These are phyloP conservation scores for Apiospora pterosperma DNA, from an alignment of 2,329 filamentous ascomycete genomes.

Conservation along the genomic window DNA sequence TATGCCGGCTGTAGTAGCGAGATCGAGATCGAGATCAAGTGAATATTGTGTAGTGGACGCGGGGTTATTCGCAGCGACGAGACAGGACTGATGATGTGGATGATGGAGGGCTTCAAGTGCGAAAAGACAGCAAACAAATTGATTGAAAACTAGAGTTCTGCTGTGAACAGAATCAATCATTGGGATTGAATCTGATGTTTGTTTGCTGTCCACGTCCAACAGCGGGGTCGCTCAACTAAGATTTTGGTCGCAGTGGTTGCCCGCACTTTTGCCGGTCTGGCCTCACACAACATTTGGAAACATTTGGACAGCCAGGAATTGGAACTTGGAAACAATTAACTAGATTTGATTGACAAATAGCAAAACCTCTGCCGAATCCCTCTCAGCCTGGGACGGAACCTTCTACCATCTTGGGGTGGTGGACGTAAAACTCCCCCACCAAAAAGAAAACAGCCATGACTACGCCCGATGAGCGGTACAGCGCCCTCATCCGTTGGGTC, in stretches of 20 bases:
- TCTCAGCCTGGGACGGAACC: too few species aligned
- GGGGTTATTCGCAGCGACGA: not conserved
- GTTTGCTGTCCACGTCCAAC: not conserved
- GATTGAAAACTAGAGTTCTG: too few species aligned
- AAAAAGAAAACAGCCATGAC: too few species aligned
- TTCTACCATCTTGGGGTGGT: too few species aligned
- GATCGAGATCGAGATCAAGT: not conserved
- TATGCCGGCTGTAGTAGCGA: too few species aligned
- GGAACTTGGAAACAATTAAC: too few species aligned
- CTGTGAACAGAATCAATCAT: not conserved
- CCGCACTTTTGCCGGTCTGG: not conserved
- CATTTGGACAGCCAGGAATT: too few species aligned
- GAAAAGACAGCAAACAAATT: not conserved
- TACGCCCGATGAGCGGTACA: conserved; percentile 21
- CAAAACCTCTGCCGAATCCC: too few species aligned
- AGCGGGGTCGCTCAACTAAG: not conserved
- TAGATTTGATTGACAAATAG: too few species aligned
- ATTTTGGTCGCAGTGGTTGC: not conserved
- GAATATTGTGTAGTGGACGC: not conserved
- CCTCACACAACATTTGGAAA: not conserved
- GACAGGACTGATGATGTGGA: too few species aligned
- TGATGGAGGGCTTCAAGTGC: not conserved
- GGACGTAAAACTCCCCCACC: too few species aligned
- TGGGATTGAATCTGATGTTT: not conserved
- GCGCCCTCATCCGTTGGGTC: conserved; percentile 47